Percentiles rank a stretch among this genome's conserved stretches.
Conservation (phyloP, 73 alveolate genomes). For the Urostyla sp. region DNA sequence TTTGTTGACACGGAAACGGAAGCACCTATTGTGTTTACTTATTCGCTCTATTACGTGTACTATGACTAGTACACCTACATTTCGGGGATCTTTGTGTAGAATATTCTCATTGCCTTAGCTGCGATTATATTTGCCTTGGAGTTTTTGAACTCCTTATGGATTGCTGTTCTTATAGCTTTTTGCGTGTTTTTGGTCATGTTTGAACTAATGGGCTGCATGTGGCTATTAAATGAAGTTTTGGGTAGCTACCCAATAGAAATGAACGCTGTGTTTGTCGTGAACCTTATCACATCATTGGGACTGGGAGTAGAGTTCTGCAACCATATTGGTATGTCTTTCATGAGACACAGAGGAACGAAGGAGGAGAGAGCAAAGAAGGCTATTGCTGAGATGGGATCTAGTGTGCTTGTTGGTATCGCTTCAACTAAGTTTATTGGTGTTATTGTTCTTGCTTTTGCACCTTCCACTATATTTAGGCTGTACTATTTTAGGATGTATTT, state of each 20-base stretch:
- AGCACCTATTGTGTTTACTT: slow-evolving; percentile 86
- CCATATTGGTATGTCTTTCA: slow-evolving; percentile 89
- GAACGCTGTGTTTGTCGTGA: slow-evolving; percentile 95
- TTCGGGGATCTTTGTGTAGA: slow-evolving; percentile 88
- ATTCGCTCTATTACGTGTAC: slow-evolving; percentile 91
- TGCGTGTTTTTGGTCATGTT: slow-evolving; percentile 86
- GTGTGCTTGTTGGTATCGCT: slow-evolving; percentile 92
- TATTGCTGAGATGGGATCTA: slow-evolving; percentile 86
- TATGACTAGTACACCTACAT: slow-evolving; percentile 94
- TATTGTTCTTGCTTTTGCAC: slow-evolving; percentile 92
- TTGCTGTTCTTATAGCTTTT: slow-evolving; percentile 83
- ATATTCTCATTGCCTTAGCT: slow-evolving; percentile 88
- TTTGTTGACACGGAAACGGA: slow-evolving; percentile 40
- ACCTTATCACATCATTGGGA: slow-evolving; percentile 90
- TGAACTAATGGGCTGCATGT: slow-evolving; percentile 86
- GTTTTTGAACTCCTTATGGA: slow-evolving; percentile 73
- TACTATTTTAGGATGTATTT: slow-evolving; percentile 96
- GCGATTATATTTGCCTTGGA: slow-evolving; percentile 88
- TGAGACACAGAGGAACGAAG: slow-evolving; percentile 80
- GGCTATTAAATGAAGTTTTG: slow-evolving; percentile 79
- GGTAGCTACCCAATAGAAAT: slow-evolving; percentile 90
- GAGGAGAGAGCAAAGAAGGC: slow-evolving; percentile 88
- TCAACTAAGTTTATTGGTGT: slow-evolving; percentile 95
- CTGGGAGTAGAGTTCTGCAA: slow-evolving; percentile 95
- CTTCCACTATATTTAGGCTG: slow-evolving; percentile 86